These are phyloP conservation scores for Peronospora tabacina DNA, from an alignment of 352 stramenopile species.

Conservation along the genomic window DNA sequence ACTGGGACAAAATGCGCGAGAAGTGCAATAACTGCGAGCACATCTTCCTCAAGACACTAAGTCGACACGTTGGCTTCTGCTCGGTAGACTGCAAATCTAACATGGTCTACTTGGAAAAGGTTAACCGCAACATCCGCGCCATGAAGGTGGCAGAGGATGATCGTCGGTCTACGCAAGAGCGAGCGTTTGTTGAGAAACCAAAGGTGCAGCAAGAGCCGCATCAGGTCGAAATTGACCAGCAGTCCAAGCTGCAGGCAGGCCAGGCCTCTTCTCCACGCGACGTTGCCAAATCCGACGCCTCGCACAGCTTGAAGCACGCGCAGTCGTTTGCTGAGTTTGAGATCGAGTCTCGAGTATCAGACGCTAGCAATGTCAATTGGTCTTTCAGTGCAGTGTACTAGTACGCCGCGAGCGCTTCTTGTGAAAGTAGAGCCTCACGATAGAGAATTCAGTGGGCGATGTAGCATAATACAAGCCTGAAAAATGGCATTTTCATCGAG, in stretches of 20 bases:
- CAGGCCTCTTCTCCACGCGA: conserved; percentile 9
- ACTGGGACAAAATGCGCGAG: conserved; percentile 82
- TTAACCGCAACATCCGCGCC: conserved; percentile 71
- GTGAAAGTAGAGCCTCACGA: conserved; percentile 29
- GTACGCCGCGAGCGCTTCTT: conserved; percentile 13
- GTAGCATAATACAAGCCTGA: conserved; percentile 14
- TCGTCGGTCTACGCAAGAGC: conserved; percentile 31
- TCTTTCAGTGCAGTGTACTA: conserved; percentile 75
- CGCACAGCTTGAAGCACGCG: conserved; percentile 20
- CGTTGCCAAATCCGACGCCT: not conserved
- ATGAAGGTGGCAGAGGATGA: conserved; percentile 60
- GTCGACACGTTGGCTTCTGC: conserved; percentile 62
- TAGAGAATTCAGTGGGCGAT: conserved; percentile 28
- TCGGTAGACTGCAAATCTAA: conserved; percentile 87
- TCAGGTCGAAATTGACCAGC: conserved; percentile 15
- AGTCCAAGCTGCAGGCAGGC: conserved; percentile 14
- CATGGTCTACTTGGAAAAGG: conserved; percentile 67
- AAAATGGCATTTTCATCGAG: conserved; percentile 22
- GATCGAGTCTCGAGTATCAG: conserved; percentile 42
- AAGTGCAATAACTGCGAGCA: conserved; percentile 79
- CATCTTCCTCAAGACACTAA: conserved; percentile 82
- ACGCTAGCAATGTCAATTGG: conserved; percentile 55
- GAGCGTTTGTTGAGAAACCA: conserved; percentile 14
- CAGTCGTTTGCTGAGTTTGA: conserved; percentile 76
- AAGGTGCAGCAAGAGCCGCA: conserved; percentile 17